phyloP scores from a whole-genome alignment of 768 basidiomycete genomes.

The Rhizopogon vesiculosus region DNA sequence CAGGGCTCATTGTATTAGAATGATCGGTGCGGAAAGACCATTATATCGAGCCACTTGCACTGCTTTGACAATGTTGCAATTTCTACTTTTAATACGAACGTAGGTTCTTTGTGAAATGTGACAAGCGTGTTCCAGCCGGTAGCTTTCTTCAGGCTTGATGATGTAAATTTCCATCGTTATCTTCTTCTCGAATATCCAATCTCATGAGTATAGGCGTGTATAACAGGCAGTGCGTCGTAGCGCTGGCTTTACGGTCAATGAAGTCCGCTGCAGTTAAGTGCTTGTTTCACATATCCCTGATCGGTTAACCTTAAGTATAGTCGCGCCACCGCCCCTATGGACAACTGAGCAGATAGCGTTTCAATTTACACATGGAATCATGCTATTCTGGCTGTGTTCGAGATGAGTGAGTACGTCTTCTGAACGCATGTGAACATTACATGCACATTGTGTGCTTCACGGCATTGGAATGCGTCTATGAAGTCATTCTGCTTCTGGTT shows the following conservation, averaged over 20 bases:
- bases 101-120: not conserved
- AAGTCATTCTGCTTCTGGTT: constrained; percentile 1
- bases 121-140: not conserved
- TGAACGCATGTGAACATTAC: not conserved
- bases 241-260: not conserved
- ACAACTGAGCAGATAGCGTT: not conserved
- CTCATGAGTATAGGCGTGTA: not conserved
- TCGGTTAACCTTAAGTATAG: not conserved
- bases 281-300: not conserved
- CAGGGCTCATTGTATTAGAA: not conserved
- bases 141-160: not conserved
- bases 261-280: not conserved
- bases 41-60: not conserved
- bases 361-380: constrained; percentile 27
- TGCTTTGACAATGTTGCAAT: not conserved
- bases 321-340: constrained; percentile 3
- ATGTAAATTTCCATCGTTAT: not conserved
- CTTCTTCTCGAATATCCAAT: not conserved
- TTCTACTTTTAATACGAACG: not conserved
- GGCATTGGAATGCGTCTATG: not conserved
- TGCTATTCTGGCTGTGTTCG: constrained; percentile 14
- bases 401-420: not conserved
- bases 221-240: not conserved
- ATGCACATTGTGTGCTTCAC: not conserved
- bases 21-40: not conserved